These are phyloP conservation scores for Nakaseomyces kungkrabaensis DNA, from an alignment of 1,139 yeast genomes.

Conservation along the genomic window DNA sequence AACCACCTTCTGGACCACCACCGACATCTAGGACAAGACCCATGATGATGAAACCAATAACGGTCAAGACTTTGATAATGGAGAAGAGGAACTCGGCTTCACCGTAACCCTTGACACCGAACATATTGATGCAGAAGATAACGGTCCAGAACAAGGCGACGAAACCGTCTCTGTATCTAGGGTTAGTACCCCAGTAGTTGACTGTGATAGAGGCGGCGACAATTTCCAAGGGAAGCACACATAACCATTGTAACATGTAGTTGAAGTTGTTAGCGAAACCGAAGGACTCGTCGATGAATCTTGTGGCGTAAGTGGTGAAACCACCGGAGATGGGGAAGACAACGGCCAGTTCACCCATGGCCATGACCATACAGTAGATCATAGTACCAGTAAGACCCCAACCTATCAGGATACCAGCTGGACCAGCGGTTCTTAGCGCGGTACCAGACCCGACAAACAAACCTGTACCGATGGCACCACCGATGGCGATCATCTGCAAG, in stretches of 20 bases:
- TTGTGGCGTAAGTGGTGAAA: conserved; percentile 55
- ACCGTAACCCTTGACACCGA: conserved; percentile 58
- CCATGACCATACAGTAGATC: conserved; percentile 60
- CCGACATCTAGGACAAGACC: conserved; percentile 64
- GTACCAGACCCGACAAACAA: conserved; percentile 53
- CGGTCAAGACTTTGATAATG: conserved; percentile 48
- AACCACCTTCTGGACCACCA: conserved; percentile 51
- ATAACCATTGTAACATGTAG: conserved; percentile 63
- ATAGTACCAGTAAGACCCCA: conserved; percentile 43
- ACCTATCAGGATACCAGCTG: conserved; percentile 51
- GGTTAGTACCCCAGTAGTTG: conserved; percentile 42
- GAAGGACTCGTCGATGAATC: conserved; percentile 61
- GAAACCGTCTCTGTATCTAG: conserved; percentile 27
- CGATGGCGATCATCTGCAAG: conserved; percentile 57
- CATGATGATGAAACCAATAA: conserved; percentile 56
- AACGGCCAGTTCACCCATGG: conserved; percentile 60
- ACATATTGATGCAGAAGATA: conserved; percentile 47
- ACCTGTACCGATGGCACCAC: conserved; percentile 61
- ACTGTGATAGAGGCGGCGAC: conserved; percentile 67
- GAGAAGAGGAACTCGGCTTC: conserved; percentile 60
- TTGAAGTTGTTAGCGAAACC: conserved; percentile 73
- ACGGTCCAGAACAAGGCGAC: conserved; percentile 53
- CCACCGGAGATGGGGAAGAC: conserved; percentile 66
- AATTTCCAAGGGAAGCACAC: conserved; percentile 60
- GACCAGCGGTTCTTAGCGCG: conserved; percentile 57